phyloP scores from a whole-genome alignment of 495 filamentous ascomycete species.

The Trichoderma orchidacearum region DNA sequence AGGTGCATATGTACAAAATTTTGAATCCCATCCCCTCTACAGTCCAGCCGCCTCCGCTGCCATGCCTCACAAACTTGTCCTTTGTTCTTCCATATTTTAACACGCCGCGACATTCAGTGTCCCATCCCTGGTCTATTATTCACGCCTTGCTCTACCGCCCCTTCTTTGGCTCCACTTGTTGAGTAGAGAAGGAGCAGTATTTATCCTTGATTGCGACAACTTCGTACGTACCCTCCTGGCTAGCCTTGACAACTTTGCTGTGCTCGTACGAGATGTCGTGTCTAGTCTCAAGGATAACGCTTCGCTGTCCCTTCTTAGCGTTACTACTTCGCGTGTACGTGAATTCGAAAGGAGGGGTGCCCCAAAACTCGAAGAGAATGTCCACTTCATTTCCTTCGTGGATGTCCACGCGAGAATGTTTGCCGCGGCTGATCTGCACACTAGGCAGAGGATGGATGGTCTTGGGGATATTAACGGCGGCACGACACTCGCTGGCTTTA shows the following conservation, averaged over 20 bases:
- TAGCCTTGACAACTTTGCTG: constrained; percentile 64
- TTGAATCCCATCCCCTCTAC: background rate
- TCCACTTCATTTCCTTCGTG: constrained; percentile 91
- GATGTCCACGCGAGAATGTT: constrained; percentile 69
- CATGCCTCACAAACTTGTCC: background rate
- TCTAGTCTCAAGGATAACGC: constrained; percentile 74
- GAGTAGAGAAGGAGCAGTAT: constrained; percentile 72
- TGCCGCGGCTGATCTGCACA: constrained; percentile 74
- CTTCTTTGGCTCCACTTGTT: constrained; percentile 34
- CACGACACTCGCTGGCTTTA: constrained; percentile 69
- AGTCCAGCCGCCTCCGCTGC: background rate
- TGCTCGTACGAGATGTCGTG: constrained; percentile 73
- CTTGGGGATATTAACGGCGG: constrained; percentile 60
- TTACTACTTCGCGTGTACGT: constrained; percentile 89
- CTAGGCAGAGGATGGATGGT: constrained; percentile 83
- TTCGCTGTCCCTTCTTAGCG: constrained; percentile 56
- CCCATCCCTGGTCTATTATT: background rate
- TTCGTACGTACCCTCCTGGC: constrained; percentile 92
- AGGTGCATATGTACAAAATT: background rate
- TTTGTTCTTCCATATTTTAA: background rate
- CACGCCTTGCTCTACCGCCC: constrained; percentile 8
- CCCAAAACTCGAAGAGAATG: constrained; percentile 85
- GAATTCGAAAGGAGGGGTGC: constrained; percentile 93
- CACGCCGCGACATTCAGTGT: background rate
- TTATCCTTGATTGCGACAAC: constrained; percentile 89